Conservation (phyloP, 169 alveolate species). For the Eimeria falciformis region DNA sequence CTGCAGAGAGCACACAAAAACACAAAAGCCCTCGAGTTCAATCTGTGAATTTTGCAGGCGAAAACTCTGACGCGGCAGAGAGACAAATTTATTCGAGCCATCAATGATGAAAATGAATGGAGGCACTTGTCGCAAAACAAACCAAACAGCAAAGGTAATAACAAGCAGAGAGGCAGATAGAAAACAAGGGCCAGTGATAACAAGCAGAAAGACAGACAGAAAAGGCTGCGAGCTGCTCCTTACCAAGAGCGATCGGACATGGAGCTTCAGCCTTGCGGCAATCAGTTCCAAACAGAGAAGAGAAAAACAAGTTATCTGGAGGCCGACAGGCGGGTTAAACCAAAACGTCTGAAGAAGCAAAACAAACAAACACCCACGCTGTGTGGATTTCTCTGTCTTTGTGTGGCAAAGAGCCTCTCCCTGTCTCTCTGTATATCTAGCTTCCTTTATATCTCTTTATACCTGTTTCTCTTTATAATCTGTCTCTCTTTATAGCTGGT, state of each 20-base stretch:
- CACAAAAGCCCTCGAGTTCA: not conserved
- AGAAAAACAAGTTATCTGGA: conserved; percentile 61
- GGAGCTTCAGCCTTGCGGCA: conserved; percentile 72
- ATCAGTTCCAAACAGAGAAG: conserved; percentile 66
- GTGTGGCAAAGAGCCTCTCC: no score
- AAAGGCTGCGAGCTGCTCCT: not conserved
- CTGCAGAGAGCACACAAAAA: conserved; percentile 6
- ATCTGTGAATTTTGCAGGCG: no score
- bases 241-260: conserved; percentile 74
- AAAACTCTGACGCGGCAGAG: no score
- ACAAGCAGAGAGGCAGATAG: not conserved
- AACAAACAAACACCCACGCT: no score
- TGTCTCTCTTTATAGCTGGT: no score
- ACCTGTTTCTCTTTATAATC: not conserved
- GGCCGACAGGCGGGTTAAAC: conserved; percentile 58
- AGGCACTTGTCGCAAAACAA: not conserved
- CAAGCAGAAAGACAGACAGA: conserved; percentile 6
- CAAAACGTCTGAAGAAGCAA: conserved; percentile 33
- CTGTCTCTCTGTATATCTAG: no score
- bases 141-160: not conserved
- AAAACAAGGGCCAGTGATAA: not conserved
- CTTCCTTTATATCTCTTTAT: no score
- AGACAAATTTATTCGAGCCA: no score
- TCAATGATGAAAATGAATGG: no score
- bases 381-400: no score